These are phyloP conservation scores for Acanthochlamys bracteata DNA, from an alignment of 106 monocot genomes.

Conservation along the genomic window DNA sequence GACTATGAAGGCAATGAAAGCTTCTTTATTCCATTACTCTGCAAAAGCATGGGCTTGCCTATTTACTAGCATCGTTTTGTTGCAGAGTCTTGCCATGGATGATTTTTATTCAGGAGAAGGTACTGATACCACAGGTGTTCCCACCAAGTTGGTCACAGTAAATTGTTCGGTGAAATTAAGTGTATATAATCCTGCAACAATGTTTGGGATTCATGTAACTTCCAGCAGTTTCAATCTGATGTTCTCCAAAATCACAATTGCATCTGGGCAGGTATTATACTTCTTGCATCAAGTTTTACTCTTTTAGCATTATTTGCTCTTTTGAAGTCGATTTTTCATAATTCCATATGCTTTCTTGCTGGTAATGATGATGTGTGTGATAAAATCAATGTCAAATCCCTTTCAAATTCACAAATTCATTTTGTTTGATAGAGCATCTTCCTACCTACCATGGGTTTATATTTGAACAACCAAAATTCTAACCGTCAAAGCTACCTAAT, in stretches of 20 bases:
- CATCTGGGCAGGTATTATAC: slow-evolving; percentile 48
- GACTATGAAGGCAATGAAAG: too few species aligned
- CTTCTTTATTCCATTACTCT: too few species aligned
- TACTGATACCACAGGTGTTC: slow-evolving; percentile 72
- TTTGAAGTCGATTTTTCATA: too few species aligned
- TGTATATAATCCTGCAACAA: slow-evolving; percentile 74
- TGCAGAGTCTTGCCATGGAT: slow-evolving; percentile 59
- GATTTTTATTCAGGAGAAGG: slow-evolving; percentile 83
- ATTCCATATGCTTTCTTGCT: too few species aligned
- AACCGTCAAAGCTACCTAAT: too few species aligned
- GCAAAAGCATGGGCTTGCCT: background rate
- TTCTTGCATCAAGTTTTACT: background rate
- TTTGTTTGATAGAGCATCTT: too few species aligned
- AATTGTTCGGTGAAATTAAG: slow-evolving; percentile 70
- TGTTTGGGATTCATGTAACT: slow-evolving; percentile 88
- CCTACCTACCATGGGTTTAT: too few species aligned
- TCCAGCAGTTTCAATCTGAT: slow-evolving; percentile 51
- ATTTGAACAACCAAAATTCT: too few species aligned
- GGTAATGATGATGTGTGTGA: too few species aligned
- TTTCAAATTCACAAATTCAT: too few species aligned
- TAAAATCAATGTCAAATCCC: too few species aligned
- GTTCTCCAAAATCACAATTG: slow-evolving; percentile 69
- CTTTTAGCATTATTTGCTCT: background rate
- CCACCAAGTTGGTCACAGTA: slow-evolving; percentile 76
- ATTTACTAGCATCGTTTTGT: slow-evolving; percentile 1